A percentile compares a stretch with the other conserved stretches of the same genome.
These are phyloP conservation scores for Phylloporus scabripes DNA, from an alignment of 768 basidiomycete species.

Conservation along the genomic window DNA sequence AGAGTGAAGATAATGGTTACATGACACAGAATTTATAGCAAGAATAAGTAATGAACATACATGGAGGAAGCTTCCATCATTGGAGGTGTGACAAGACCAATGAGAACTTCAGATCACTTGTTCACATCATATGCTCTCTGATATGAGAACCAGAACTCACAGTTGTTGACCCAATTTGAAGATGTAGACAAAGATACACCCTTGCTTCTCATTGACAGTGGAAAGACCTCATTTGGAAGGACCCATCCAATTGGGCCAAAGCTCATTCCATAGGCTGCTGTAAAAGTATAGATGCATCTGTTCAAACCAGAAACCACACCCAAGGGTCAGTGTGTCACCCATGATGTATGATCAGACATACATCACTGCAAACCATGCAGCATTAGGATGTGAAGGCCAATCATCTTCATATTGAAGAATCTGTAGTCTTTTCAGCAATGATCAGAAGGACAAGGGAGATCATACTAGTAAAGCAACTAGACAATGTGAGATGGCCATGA, in stretches of 20 bases:
- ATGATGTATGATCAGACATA: conserved; percentile 31
- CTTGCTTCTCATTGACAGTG: conserved; percentile 70
- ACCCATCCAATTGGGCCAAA: conserved; percentile 83
- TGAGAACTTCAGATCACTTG: conserved; percentile 46
- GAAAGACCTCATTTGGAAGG: conserved; percentile 78
- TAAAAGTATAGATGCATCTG: conserved; percentile 69
- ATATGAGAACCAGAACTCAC: conserved; percentile 30
- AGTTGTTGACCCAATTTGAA: conserved; percentile 85
- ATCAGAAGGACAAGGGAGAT: not conserved
- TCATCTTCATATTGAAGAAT: conserved; percentile 45
- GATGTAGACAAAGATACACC: conserved; percentile 82
- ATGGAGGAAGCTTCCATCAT: conserved; percentile 56
- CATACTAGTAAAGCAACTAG: conserved; percentile 58
- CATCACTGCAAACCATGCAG: conserved; percentile 68
- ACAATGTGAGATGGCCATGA: conserved; percentile 64
- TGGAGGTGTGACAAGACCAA: conserved; percentile 68
- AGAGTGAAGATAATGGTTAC: not conserved
- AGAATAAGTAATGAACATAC: conserved; percentile 30
- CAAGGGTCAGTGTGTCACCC: not conserved
- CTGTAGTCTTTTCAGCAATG: conserved; percentile 24
- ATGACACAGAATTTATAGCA: not conserved
- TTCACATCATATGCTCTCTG: conserved; percentile 3
- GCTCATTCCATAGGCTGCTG: conserved; percentile 69
- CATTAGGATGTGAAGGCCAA: conserved; percentile 53
- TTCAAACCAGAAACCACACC: not conserved